A percentile compares a stretch with the other conserved stretches of the same genome.
Evolutionary conservation across 129 eudicot genomes (phyloP).

Genomic region (Rutidosis leptorrhynchoides): DNA sequence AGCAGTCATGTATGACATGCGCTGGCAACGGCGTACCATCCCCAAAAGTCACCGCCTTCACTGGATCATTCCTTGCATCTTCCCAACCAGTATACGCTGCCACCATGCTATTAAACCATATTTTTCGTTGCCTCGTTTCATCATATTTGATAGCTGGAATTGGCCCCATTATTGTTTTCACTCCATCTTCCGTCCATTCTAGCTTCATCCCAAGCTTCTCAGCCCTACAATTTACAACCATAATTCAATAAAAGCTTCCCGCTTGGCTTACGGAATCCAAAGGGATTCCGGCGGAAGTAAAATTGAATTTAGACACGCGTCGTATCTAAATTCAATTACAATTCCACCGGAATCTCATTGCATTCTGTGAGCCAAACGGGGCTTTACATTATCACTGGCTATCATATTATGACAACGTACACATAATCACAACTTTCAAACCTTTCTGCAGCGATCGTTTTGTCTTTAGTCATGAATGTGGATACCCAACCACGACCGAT

Average conservation of each 20-base stretch:
- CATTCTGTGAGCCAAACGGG: no score
- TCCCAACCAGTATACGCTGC: conserved; percentile 97
- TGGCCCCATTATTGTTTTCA: conserved; percentile 81
- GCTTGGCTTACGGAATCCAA: no score
- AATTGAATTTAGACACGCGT: no score
- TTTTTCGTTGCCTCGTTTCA: conserved; percentile 56
- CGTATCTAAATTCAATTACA: no score
- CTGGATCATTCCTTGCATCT: conserved; percentile 71
- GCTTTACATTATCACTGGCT: no score
- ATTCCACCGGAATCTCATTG: no score
- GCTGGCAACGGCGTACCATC: conserved; percentile 38
- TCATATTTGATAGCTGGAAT: conserved; percentile 76
- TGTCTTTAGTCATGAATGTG: conserved; percentile 84
- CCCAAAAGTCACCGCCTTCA: conserved; percentile 37
- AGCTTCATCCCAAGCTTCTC: conserved; percentile 85
- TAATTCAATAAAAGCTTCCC: no score
- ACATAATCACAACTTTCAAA: conserved; percentile 32
- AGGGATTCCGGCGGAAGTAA: no score
- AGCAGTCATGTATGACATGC: conserved; percentile 28
- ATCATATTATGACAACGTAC: neutral
- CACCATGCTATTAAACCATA: conserved; percentile 96
- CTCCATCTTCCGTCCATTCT: conserved; percentile 81
- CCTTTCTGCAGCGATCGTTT: conserved; percentile 88
- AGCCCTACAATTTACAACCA: conserved; percentile 55
- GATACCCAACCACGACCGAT: conserved; percentile 99